Base-by-base conservation (phyloP, 2,329 filamentous ascomycete genomes). In the Colletotrichum lentis region DNA sequence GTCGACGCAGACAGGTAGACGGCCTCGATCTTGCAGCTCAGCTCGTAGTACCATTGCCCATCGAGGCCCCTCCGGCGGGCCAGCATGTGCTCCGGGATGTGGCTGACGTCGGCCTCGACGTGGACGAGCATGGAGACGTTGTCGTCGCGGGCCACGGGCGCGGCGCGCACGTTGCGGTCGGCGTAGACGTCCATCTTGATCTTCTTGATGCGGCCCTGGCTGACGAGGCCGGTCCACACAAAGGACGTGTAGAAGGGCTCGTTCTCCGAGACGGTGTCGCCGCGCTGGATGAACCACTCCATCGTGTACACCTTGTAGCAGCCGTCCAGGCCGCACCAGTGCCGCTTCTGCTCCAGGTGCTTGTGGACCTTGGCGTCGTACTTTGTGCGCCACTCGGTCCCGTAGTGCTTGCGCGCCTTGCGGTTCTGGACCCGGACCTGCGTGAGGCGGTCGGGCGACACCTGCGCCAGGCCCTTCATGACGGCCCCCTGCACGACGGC, bases 351-450 rank as follows among this genome's bases (percentile, higher is more conserved):
- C 35, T 74, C 71, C 24, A 80, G 70, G n/a, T 77, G 76, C 53
- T 61, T 81, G 77, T 95, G 92, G 74, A 89, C 90, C 54, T 86
- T 84, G 74, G 91, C 89, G 71, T 94, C 91, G 76, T 92, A 95
- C 0, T 92, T 90, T 0, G 91, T 94, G 0, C 91, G 91, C 77
- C 94, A 94, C 31, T 88, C 91, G 3, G 91, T 94, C 24, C 92
- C 92, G 74, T 95, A 94, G 75, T 92, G 88, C 85, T 90, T 91
- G 71, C 91, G 85, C 49, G 90, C 89, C 76, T 91, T 88, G 50
- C 91, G 83, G 43, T 80, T 80, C 68, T 76, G 76, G 37, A 83
- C 75, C 56, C 74, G 76, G 56, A 83, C 78, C 58, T 75, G 73
- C 12, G 77, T 77, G 35, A 77, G 76, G 12, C 73, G 71, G 10